Evolutionary conservation across 805 yeast species (phyloP).

Genomic region (Wickerhamomyces hampshirensis): DNA sequence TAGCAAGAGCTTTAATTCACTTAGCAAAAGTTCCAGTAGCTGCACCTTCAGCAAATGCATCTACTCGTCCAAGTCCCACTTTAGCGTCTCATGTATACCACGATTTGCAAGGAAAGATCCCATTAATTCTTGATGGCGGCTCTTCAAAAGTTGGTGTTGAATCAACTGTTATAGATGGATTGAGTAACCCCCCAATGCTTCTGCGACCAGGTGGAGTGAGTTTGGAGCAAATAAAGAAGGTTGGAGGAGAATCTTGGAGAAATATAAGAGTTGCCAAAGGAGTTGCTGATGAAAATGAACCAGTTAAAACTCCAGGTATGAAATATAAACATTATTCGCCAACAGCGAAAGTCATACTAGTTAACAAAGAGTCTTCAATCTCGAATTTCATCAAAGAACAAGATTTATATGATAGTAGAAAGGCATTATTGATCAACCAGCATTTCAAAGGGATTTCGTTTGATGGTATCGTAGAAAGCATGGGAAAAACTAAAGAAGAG

Average conservation of each 20-base stretch:
- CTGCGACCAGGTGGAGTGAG: constrained; percentile 94
- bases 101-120: constrained; percentile 77
- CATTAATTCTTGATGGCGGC: constrained; percentile 89
- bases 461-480: constrained; percentile 23
- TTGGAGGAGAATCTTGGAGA: constrained; percentile 69
- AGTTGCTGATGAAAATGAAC: constrained; percentile 60
- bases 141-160: constrained; percentile 85
- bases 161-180: constrained; percentile 90
- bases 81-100: constrained; percentile 77
- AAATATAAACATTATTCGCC: constrained; percentile 96
- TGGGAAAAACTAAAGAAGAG: constrained; percentile 45
- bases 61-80: constrained; percentile 94
- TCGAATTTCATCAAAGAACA: constrained; percentile 27
- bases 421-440: constrained; percentile 50
- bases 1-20: constrained; percentile 87
- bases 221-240: constrained; percentile 60
- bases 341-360: constrained; percentile 70
- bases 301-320: constrained; percentile 95
- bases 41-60: constrained; percentile 97
- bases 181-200: constrained; percentile 77
- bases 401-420: constrained; percentile 24
- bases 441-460: constrained; percentile 17
- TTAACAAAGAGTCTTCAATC: constrained; percentile 36
- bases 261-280: constrained; percentile 58
- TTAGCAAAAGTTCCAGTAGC: constrained; percentile 86